Evolutionary conservation across 2,329 filamentous ascomycete species (phyloP), one percentile per base, ranked within the genome.

Genomic region (Cordyceps cicadae): DNA sequence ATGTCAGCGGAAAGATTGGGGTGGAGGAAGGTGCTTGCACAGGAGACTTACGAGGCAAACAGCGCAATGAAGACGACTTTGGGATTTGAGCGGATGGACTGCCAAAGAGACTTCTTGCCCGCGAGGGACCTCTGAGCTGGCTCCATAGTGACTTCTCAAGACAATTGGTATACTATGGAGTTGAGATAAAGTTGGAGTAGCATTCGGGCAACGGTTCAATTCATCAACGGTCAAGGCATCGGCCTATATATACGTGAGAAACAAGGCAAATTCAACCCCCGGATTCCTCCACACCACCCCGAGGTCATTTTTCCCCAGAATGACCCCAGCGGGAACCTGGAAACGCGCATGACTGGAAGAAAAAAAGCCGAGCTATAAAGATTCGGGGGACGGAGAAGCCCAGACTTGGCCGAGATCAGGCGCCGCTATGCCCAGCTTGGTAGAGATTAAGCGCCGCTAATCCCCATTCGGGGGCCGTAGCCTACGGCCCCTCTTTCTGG

Each of bases 11-110:
- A 6, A 6, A 14, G 9, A 2, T 21, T 48, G 21, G 37, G 5
- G 5, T 7, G 21, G 15, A 3, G 24, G 24, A 24, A 29, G 1
- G 24, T 2, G 8, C 3, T 9, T 29, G 21, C 6, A 45, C 3
- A 12, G 5, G 8, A 24, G 29, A 67, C 70, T 66, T 66, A 75
- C 71, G 73, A 75, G 34, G 74, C 74, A 58, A 75, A 75, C n/a
- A 75, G 67, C 8, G 74, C 72, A 59, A 76, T 75, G 51, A 74
- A 66, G 34, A 76, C 63, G 29, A 75, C 66, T 62, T 75, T 75
- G 48, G 72, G 72, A 61, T 75, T 76, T 46, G 66, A 62, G 21
- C 65, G 62, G 34, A 73, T 66, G n/a, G 70, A 66, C 54, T 67
- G 65, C 71, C 70, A 73, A 24, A 64, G 43, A 5, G 60, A 56